A percentile compares a stretch with the other conserved stretches of the same genome.
Conservation (phyloP, 2,329 filamentous ascomycete genomes). For the Claviceps pusilla region DNA sequence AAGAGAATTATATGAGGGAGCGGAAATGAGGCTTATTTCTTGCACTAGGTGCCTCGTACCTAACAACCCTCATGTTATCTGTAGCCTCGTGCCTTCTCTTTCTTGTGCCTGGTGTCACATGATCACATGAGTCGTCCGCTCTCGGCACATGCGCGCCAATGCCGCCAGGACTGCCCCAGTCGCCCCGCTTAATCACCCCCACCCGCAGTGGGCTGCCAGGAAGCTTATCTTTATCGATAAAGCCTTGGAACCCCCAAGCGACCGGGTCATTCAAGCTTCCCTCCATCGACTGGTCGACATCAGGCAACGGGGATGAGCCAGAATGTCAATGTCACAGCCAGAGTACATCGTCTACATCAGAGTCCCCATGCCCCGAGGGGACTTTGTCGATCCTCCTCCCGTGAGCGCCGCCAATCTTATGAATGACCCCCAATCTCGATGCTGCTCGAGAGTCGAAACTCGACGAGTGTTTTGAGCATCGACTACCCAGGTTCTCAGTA, state of each 20-base stretch:
- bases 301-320: background rate
- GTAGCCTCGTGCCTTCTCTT: too few relatives aligned
- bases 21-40: too few relatives aligned
- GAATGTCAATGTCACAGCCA: conserved; percentile 38
- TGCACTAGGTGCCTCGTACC: too few relatives aligned
- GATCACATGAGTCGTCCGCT: too few relatives aligned
- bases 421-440: background rate
- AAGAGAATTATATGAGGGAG: too few relatives aligned
- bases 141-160: too few relatives aligned
- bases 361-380: conserved; percentile 73
- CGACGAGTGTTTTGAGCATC: background rate
- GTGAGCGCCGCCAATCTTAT: conserved; percentile 32
- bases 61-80: too few relatives aligned
- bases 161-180: too few relatives aligned
- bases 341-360: conserved; percentile 68
- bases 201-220: too few relatives aligned
- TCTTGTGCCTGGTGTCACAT: too few relatives aligned
- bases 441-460: background rate
- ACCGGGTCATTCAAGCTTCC: background rate
- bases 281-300: background rate
- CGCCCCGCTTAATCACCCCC: too few relatives aligned
- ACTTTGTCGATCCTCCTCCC: conserved; percentile 80
- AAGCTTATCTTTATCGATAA: background rate
- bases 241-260: background rate
- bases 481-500: background rate